Conservation (phyloP, 441 rosid genomes). For the Pelargonium citronellum region DNA sequence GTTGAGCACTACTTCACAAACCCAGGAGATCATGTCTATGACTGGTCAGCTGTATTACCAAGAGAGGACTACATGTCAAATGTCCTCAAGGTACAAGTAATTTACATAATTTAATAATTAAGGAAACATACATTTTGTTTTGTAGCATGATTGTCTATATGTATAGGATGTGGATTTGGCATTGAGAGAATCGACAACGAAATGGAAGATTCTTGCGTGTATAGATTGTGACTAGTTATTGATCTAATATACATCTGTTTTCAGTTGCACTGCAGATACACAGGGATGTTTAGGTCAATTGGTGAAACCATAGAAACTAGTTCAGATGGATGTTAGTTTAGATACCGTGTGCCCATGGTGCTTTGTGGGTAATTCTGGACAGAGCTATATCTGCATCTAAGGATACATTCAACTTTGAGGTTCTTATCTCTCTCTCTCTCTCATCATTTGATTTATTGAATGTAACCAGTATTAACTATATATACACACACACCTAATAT, state of each 20-base stretch:
- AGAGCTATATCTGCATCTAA: conserved; percentile 61
- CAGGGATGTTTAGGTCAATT: conserved; percentile 38
- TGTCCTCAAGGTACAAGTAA: conserved; percentile 30
- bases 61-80: conserved; percentile 43
- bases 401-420: conserved; percentile 66
- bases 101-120: too few relatives aligned
- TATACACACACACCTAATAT: too few relatives aligned
- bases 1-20: conserved; percentile 49
- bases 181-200: conserved; percentile 45
- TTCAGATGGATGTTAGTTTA: conserved; percentile 61
- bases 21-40: conserved; percentile 47
- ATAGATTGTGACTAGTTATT: background rate
- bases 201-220: conserved; percentile 49
- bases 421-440: conserved; percentile 17
- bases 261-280: conserved; percentile 12
- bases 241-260: background rate
- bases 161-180: conserved; percentile 41
- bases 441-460: too few relatives aligned
- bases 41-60: conserved; percentile 62
- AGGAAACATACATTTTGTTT: background rate
- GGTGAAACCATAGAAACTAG: conserved; percentile 40
- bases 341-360: conserved; percentile 92
- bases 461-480: too few relatives aligned
- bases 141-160: background rate
- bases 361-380: conserved; percentile 78